Percentiles rank a stretch among this genome's conserved stretches.
phyloP scores from a whole-genome alignment of 768 basidiomycete species.

The Tylopilus sp. region DNA sequence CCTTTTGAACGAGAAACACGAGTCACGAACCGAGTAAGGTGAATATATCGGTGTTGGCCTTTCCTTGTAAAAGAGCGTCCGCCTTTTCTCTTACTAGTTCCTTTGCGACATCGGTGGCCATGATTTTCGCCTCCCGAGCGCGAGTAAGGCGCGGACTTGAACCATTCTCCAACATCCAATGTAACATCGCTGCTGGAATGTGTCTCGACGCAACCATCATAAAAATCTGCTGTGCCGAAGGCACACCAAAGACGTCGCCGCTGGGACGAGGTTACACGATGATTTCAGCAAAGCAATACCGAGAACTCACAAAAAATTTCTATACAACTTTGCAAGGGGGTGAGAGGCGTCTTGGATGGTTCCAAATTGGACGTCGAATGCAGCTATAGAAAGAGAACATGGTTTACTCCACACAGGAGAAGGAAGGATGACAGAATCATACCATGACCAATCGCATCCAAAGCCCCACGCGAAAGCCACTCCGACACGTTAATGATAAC shows the following conservation, averaged over 20 bases:
- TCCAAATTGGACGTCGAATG: slow-evolving; percentile 38
- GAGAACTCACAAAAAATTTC: slow-evolving; percentile 6
- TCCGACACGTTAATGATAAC: slow-evolving; percentile 16
- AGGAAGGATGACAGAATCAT: neutral
- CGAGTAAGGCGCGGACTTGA: neutral
- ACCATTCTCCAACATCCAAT: neutral
- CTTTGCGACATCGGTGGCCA: neutral
- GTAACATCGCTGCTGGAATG: neutral
- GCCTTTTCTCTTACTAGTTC: slow-evolving; percentile 8
- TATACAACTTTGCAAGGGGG: slow-evolving; percentile 4
- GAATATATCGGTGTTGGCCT: slow-evolving; percentile 8
- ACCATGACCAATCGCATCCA: slow-evolving; percentile 51
- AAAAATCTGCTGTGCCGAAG: slow-evolving; percentile 8
- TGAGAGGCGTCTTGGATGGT: neutral
- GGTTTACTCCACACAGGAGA: too few relatives aligned
- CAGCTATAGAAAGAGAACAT: slow-evolving; percentile 25
- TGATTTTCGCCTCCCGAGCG: neutral
- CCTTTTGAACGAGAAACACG: too few relatives aligned
- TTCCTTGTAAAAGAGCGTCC: slow-evolving; percentile 6
- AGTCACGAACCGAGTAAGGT: slow-evolving; percentile 37
- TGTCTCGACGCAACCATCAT: slow-evolving; percentile 3
- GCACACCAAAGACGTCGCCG: slow-evolving; percentile 8
- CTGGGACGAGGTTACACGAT: neutral
- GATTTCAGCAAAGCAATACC: too few relatives aligned
- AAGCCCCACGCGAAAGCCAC: slow-evolving; percentile 38